Conservation (phyloP, 73 alveolate species). For the Tetrahymena elliotti region DNA sequence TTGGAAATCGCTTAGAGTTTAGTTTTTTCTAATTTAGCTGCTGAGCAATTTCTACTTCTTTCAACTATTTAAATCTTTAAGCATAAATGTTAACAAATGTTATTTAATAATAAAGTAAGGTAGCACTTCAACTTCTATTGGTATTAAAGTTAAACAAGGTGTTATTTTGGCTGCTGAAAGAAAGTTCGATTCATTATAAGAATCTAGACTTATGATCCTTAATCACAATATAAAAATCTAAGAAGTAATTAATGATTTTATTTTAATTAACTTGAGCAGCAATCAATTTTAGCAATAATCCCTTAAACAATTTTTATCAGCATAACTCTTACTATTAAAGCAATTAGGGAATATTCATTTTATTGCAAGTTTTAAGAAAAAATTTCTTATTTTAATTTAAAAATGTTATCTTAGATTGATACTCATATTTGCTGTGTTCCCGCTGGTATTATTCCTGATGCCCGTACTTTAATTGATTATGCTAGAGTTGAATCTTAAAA, state of each 20-base stretch:
- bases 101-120: conserved; percentile 16
- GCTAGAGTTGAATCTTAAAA: conserved; percentile 91
- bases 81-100: neutral
- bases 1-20: neutral
- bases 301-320: no score
- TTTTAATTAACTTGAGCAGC: neutral
- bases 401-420: conserved; percentile 41
- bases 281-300: no score
- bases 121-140: conserved; percentile 21
- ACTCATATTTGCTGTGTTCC: conserved; percentile 71
- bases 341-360: no score
- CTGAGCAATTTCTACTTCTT: neutral
- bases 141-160: conserved; percentile 13
- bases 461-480: conserved; percentile 85
- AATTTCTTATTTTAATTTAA: neutral
- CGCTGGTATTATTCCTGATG: conserved; percentile 91
- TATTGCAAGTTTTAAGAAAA: no score
- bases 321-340: no score
- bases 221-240: neutral
- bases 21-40: neutral
- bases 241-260: neutral
- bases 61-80: no score
- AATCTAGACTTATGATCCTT: neutral
- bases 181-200: neutral
- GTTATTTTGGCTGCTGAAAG: conserved; percentile 11